A percentile compares a stretch with the other conserved stretches of the same genome.
Evolutionary conservation across 257 asterid species (phyloP).

Genomic region (Solanum appendiculatum): DNA sequence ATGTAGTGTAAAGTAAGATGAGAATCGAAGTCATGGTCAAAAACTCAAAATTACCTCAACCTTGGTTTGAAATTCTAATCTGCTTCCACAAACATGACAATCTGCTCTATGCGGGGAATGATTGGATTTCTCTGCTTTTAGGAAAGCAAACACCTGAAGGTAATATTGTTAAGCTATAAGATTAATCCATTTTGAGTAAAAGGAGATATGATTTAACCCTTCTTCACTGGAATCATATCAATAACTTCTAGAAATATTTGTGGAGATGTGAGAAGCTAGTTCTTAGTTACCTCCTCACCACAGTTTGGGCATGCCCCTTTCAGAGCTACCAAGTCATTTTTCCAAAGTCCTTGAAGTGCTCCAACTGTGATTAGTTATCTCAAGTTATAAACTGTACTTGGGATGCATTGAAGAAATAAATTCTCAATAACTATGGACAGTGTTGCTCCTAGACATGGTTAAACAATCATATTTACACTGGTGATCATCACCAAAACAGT

Average conservation of each 20-base stretch:
- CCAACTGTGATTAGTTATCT: conserved; percentile 44
- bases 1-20: not conserved
- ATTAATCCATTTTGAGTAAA: not conserved
- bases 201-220: not conserved
- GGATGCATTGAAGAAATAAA: not conserved
- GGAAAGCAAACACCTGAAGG: conserved; percentile 90
- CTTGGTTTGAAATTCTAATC: conserved; percentile 76
- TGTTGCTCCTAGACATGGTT: not conserved
- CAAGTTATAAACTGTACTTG: conserved; percentile 16
- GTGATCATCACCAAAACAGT: not conserved
- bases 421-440: not conserved
- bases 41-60: conserved; percentile 88
- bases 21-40: not conserved
- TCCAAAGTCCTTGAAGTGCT: conserved; percentile 84
- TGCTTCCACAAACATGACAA: conserved; percentile 94
- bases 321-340: conserved; percentile 79
- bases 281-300: conserved; percentile 74
- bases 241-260: not conserved
- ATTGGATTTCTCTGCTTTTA: conserved; percentile 50
- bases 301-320: conserved; percentile 96
- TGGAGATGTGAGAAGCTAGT: not conserved
- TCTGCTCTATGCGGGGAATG: conserved; percentile 68
- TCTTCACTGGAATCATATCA: not conserved
- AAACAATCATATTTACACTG: not conserved
- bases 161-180: conserved; percentile 1